Evolutionary conservation across 192 early-diverging fungal species (phyloP).

Genomic region (Paraglomus brasilianum): DNA sequence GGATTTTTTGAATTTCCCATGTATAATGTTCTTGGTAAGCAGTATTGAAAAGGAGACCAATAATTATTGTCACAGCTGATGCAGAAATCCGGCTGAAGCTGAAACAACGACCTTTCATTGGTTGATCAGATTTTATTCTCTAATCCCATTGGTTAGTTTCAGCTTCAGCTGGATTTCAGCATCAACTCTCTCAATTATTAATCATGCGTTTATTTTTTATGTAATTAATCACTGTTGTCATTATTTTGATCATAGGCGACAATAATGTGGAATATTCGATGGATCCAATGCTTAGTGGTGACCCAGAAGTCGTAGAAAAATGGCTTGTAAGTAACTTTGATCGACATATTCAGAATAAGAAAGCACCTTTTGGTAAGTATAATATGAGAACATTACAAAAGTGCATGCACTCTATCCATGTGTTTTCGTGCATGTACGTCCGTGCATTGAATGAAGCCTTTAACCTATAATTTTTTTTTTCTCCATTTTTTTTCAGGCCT

Average conservation of each 20-base stretch:
- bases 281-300: constrained; percentile 52
- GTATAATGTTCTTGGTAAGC: constrained; percentile 50
- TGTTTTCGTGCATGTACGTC: background rate
- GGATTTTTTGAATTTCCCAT: constrained; percentile 72
- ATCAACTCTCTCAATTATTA: constrained; percentile 34
- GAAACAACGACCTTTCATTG: too few species aligned
- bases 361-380: constrained; percentile 54
- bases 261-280: constrained; percentile 35
- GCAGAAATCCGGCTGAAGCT: too few species aligned
- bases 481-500: background rate
- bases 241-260: constrained; percentile 4
- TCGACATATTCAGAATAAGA: constrained; percentile 51
- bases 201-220: background rate
- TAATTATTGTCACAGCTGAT: too few species aligned
- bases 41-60: background rate
- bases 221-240: too few species aligned
- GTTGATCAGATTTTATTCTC: too few species aligned
- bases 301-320: constrained; percentile 36
- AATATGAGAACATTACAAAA: constrained; percentile 8
- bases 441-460: background rate
- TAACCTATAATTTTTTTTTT: background rate
- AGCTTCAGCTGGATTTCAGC: too few species aligned
- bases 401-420: background rate
- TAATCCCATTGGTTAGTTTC: constrained; percentile 2
- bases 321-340: constrained; percentile 59